Conservation (phyloP, 108 stramenopile genomes). For the Nitzschia inconspicua region DNA sequence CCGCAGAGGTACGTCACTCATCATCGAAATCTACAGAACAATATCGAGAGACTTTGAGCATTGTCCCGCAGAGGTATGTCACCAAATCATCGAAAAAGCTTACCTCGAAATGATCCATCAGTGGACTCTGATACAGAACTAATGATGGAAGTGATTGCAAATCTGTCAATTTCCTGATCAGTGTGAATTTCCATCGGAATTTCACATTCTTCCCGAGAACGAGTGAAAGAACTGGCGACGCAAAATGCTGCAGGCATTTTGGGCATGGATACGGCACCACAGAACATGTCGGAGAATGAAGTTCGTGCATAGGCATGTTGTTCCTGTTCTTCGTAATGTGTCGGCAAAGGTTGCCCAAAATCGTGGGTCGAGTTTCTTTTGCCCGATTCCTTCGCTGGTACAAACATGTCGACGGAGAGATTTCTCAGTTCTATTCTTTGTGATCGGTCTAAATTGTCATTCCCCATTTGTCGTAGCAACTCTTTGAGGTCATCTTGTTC, state of each 20-base stretch:
- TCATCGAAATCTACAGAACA: too few species aligned
- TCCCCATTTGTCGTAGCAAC: neutral
- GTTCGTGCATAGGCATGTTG: neutral
- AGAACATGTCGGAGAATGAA: constrained; percentile 13
- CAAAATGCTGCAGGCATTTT: neutral
- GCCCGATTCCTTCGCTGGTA: too few species aligned
- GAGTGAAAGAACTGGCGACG: neutral
- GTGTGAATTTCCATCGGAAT: constrained; percentile 18
- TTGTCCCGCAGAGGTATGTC: too few species aligned
- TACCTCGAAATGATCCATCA: constrained; percentile 14
- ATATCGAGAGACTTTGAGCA: too few species aligned
- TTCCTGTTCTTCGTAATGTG: too few species aligned
- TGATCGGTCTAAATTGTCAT: neutral
- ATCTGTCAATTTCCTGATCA: neutral
- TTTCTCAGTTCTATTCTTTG: neutral
- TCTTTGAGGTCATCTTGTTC: constrained; percentile 9
- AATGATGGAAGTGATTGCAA: constrained; percentile 11
- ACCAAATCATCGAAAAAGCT: too few species aligned
- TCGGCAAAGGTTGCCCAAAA: too few species aligned
- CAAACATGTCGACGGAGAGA: neutral
- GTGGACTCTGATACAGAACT: constrained; percentile 33
- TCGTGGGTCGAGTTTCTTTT: too few species aligned
- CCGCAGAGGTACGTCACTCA: too few species aligned
- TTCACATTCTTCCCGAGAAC: neutral
- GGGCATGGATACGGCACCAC: constrained; percentile 8